Base-by-base conservation (phyloP, 495 filamentous ascomycete species). In the Terfezia claveryi region DNA sequence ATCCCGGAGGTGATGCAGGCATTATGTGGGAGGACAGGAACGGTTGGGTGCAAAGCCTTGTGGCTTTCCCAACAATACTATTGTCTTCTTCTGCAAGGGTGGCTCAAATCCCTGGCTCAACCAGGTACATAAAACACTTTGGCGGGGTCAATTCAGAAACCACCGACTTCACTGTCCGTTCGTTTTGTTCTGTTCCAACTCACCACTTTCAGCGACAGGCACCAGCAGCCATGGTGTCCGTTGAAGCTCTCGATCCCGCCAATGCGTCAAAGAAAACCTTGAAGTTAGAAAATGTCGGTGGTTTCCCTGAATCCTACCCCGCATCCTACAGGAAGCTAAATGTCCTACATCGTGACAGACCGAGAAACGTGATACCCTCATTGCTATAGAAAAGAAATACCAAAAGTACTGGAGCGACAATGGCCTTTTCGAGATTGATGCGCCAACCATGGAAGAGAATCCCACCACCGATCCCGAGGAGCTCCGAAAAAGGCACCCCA, bases 371-470 rank as follows among this genome's bases (percentile, higher is more conserved):
- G 91, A 98, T 65, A 75, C 83, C 57, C 73, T 95, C 38, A 80
- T 94, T 58, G 79, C 78, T 41, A 80, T 82, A 57, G 91, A 98
- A 71, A 91, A 91, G 74, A 87, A 83, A 69, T 95, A 91, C 70
- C 91, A 95, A 70, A 69, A 73, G 59, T 71, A 77, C 77, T 96
- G 91, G 91, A 77, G 80, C 64, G 74, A 85, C 37, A 71, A 80
- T 56, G 71, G 74, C 54, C 69, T 93, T 54, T 95, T 96, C 78
- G 75, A 95, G 67, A 74, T 80, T 58, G 72, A 94, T 69, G 87
- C 89, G 8, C 89, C 89, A 10, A 76, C 83, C 0, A 75, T 75
- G 27, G 72, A 73, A 37, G 87, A 93, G 60, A 74, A 83, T 38
- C 85, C 87, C 49, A 73, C 80, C 54, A 80, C 85, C 59, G 71